Evolutionary conservation across 352 stramenopile species (phyloP).

Genomic region (Globisporangium middletonii): DNA sequence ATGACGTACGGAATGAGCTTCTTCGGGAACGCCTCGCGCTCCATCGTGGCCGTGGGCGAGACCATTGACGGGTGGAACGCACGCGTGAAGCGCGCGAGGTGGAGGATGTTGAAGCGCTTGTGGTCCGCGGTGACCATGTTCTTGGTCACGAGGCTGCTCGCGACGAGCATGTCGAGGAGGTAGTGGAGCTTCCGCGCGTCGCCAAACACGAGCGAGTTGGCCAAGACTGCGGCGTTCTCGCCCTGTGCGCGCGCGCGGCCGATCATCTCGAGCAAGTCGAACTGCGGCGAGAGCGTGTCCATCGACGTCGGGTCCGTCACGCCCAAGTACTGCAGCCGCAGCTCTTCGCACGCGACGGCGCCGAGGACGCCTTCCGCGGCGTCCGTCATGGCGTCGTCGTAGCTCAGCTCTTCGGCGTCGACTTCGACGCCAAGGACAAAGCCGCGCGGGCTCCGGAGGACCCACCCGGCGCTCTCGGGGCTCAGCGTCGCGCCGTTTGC

Average conservation of each 20-base stretch:
- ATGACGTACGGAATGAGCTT: slow-evolving; percentile 52
- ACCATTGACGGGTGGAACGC: slow-evolving; percentile 72
- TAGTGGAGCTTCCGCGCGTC: slow-evolving; percentile 78
- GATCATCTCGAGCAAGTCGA: slow-evolving; percentile 77
- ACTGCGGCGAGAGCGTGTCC: slow-evolving; percentile 60
- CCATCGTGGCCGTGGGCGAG: slow-evolving; percentile 40
- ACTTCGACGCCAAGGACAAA: slow-evolving; percentile 57
- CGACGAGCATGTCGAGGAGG: slow-evolving; percentile 73
- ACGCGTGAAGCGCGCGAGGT: slow-evolving; percentile 55
- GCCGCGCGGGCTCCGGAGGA: slow-evolving; percentile 57
- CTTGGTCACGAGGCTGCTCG: slow-evolving; percentile 51
- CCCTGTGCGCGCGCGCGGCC: slow-evolving; percentile 48
- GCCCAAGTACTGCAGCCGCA: slow-evolving; percentile 65
- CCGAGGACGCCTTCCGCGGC: slow-evolving; percentile 45
- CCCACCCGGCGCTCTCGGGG: slow-evolving; percentile 37
- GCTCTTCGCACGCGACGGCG: slow-evolving; percentile 59
- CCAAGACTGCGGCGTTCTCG: slow-evolving; percentile 53
- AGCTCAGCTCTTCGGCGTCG: slow-evolving; percentile 40
- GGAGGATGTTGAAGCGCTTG: slow-evolving; percentile 76
- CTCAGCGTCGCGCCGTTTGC: slow-evolving; percentile 11
- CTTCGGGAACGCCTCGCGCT: slow-evolving; percentile 57
- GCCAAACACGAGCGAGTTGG: slow-evolving; percentile 51
- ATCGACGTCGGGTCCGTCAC: slow-evolving; percentile 44
- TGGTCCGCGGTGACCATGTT: slow-evolving; percentile 70
- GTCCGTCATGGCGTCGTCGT: slow-evolving; percentile 49